phyloP scores from a whole-genome alignment of 1,139 yeast genomes.

The Yamadazyma dushanensis region DNA sequence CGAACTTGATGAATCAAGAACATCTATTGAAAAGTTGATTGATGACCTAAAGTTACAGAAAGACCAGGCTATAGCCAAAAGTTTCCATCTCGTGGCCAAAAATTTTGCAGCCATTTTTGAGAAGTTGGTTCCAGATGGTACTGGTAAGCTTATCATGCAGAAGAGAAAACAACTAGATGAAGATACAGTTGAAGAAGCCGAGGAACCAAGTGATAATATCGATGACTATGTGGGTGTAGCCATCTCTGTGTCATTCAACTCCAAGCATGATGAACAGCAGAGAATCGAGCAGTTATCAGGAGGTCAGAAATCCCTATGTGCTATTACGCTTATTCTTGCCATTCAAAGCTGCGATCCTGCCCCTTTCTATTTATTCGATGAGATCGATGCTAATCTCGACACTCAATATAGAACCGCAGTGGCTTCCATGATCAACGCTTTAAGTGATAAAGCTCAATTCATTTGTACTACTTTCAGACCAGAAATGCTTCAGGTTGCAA shows the following conservation, averaged over 20 bases:
- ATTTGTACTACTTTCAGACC: constrained; percentile 96
- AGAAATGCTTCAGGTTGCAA: constrained; percentile 87
- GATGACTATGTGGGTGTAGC: constrained; percentile 80
- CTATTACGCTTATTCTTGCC: constrained; percentile 88
- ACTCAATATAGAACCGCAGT: constrained; percentile 90
- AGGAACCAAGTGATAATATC: constrained; percentile 28
- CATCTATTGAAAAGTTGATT: constrained; percentile 73
- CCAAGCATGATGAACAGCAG: constrained; percentile 82
- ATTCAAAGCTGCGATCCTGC: constrained; percentile 96
- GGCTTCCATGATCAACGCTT: constrained; percentile 67
- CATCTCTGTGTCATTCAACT: constrained; percentile 87
- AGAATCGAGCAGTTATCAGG: constrained; percentile 91
- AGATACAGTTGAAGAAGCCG: constrained; percentile 19
- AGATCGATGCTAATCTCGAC: constrained; percentile 93
- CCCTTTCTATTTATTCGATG: constrained; percentile 93
- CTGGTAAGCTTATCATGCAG: constrained; percentile 72
- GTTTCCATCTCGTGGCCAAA: constrained; percentile 74
- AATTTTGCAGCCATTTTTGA: constrained; percentile 77
- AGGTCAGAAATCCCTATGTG: constrained; percentile 94
- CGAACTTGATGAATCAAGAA: constrained; percentile 71
- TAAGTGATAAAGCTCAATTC: constrained; percentile 76
- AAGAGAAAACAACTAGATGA: constrained; percentile 26
- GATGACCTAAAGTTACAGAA: constrained; percentile 74
- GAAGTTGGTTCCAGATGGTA: constrained; percentile 80
- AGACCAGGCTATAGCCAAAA: constrained; percentile 75